Evolutionary conservation across 768 basidiomycete species (phyloP).

Genomic region (Plicaturopsis crispa): DNA sequence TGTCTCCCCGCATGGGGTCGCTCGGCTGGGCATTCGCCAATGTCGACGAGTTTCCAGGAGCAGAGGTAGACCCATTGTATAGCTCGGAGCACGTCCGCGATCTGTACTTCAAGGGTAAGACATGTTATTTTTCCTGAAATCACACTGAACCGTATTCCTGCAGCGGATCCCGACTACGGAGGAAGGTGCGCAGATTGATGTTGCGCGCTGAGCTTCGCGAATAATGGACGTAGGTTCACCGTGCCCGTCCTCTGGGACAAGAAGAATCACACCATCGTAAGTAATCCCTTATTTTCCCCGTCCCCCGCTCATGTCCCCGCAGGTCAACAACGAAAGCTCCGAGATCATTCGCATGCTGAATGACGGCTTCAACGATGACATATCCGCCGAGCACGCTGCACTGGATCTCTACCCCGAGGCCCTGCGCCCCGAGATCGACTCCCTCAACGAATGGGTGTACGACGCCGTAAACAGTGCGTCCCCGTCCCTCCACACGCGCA

Average conservation of each 20-base stretch:
- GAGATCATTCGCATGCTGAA: constrained; percentile 76
- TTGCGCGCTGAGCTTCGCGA: neutral
- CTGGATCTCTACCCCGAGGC: constrained; percentile 54
- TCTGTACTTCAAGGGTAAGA: constrained; percentile 54
- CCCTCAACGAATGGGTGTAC: constrained; percentile 57
- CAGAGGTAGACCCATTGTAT: constrained; percentile 47
- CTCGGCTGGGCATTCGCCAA: constrained; percentile 59
- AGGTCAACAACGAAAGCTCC: constrained; percentile 65
- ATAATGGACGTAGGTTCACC: constrained; percentile 33
- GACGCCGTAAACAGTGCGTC: constrained; percentile 49
- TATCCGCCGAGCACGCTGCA: constrained; percentile 36
- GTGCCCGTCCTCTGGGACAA: constrained; percentile 67
- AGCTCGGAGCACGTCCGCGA: constrained; percentile 46
- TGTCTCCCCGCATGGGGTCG: constrained; percentile 58
- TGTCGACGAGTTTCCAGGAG: constrained; percentile 38
- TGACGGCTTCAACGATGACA: constrained; percentile 42
- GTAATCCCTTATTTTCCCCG: too few species aligned
- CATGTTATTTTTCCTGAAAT: too few species aligned
- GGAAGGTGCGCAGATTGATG: constrained; percentile 29
- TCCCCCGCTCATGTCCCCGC: too few species aligned
- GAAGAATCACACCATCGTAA: constrained; percentile 51
- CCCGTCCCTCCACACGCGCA: neutral
- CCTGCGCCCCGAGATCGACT: constrained; percentile 54
- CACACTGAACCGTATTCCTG: too few species aligned
- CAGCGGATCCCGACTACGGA: constrained; percentile 39